phyloP scores from a whole-genome alignment of 2,329 filamentous ascomycete species.

The Blumeriella jaapii region DNA sequence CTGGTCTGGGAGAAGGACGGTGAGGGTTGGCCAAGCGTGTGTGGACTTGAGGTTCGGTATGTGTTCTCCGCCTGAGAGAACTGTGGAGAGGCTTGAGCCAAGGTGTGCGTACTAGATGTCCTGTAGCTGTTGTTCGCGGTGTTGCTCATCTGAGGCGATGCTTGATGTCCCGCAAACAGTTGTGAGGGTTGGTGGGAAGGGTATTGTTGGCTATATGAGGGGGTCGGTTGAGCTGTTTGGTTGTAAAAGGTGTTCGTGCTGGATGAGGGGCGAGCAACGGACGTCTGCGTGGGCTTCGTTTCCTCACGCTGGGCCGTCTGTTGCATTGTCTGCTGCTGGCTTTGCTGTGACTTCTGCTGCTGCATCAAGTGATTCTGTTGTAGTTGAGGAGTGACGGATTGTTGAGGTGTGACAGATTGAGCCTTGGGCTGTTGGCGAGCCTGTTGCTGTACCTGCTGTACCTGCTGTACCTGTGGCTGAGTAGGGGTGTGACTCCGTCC shows the following conservation, averaged over 20 bases:
- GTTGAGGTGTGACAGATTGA: slow-evolving; percentile 4
- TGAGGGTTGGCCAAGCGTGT: slow-evolving; percentile 22
- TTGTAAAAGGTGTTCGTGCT: slow-evolving; percentile 19
- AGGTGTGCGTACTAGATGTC: slow-evolving; percentile 16
- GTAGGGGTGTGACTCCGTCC: slow-evolving; percentile 8
- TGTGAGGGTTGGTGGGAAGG: slow-evolving; percentile 24
- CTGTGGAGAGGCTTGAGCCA: slow-evolving; percentile 23
- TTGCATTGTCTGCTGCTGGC: slow-evolving; percentile 19
- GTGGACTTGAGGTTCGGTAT: slow-evolving; percentile 24
- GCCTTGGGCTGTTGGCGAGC: slow-evolving; percentile 5
- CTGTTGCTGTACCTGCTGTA: slow-evolving; percentile 7
- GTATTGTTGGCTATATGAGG: slow-evolving; percentile 24
- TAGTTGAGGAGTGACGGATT: slow-evolving; percentile 6
- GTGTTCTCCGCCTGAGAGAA: slow-evolving; percentile 23
- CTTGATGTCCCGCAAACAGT: slow-evolving; percentile 21
- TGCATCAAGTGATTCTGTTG: slow-evolving; percentile 10
- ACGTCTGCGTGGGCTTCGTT: slow-evolving; percentile 17
- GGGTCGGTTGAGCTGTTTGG: slow-evolving; percentile 16
- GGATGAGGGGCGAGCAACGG: slow-evolving; percentile 17
- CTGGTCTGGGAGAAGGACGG: slow-evolving; percentile 22
- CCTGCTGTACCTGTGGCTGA: slow-evolving; percentile 5
- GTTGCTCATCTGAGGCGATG: slow-evolving; percentile 24
- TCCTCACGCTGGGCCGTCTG: slow-evolving; percentile 21
- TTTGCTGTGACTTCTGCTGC: slow-evolving; percentile 11
- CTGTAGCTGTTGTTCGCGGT: slow-evolving; percentile 21